These are phyloP conservation scores for Penicillium turbatum DNA, from an alignment of 495 filamentous ascomycete genomes.

Conservation along the genomic window DNA sequence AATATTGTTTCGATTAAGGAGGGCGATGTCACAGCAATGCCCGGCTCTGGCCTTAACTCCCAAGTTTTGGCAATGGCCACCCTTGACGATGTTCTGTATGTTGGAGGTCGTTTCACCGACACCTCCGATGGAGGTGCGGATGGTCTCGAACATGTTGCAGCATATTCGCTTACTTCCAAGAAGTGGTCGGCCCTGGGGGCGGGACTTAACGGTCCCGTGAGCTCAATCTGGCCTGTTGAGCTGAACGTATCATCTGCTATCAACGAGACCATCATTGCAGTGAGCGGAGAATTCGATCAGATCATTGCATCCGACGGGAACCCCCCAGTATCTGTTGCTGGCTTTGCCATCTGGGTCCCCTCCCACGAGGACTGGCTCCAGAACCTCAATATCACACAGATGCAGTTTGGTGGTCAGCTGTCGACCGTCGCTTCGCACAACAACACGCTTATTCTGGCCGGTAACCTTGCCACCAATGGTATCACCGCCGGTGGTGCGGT, in stretches of 20 bases:
- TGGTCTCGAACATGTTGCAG: conserved; percentile 68
- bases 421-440: conserved; percentile 62
- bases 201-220: conserved; percentile 79
- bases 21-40: conserved; percentile 55
- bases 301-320: conserved; percentile 63
- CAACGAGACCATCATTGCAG: conserved; percentile 67
- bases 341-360: conserved; percentile 94
- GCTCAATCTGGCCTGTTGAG: conserved; percentile 65
- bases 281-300: conserved; percentile 77
- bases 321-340: conserved; percentile 54
- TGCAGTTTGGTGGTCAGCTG: conserved; percentile 65
- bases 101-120: conserved; percentile 81
- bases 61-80: conserved; percentile 65
- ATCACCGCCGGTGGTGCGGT: conserved; percentile 66
- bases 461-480: conserved; percentile 67
- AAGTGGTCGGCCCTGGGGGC: conserved; percentile 77
- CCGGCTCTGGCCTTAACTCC: conserved; percentile 76
- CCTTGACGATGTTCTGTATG: conserved; percentile 63
- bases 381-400: conserved; percentile 64
- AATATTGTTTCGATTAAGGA: conserved; percentile 74
- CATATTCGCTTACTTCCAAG: conserved; percentile 64
- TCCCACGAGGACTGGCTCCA: conserved; percentile 84
- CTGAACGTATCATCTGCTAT: conserved; percentile 70
- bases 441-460: conserved; percentile 65
- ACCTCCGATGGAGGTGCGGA: conserved; percentile 56